A percentile compares a stretch with the other conserved stretches of the same genome.
These are phyloP conservation scores for Drosera spatulata DNA, from an alignment of 179 eudicot species.

Conservation along the genomic window DNA sequence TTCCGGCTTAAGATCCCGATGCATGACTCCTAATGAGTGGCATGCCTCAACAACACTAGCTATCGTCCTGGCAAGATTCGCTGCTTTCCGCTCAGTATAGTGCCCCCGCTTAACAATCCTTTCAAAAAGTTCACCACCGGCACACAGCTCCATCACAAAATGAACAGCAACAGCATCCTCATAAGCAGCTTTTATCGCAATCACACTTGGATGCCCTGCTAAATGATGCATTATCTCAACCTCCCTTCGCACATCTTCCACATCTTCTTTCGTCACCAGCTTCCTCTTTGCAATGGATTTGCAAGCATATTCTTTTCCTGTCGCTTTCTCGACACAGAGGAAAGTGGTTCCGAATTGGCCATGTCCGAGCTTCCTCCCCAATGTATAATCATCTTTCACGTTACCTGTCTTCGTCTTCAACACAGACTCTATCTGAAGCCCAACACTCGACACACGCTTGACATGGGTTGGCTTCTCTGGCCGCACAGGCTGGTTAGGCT, in stretches of 20 bases:
- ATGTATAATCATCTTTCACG: conserved; percentile 33
- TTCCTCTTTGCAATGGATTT: conserved; percentile 57
- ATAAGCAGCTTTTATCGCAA: conserved; percentile 44
- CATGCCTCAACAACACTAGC: conserved; percentile 50
- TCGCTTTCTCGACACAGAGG: conserved; percentile 39
- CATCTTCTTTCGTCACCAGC: conserved; percentile 37
- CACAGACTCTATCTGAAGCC: conserved; percentile 28
- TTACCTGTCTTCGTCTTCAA: conserved; percentile 36
- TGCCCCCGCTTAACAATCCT: conserved; percentile 54
- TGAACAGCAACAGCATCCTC: conserved; percentile 62
- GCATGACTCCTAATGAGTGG: conserved; percentile 68
- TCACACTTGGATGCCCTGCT: conserved; percentile 43
- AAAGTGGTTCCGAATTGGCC: conserved; percentile 67
- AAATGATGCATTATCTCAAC: conserved; percentile 69
- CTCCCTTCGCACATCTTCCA: conserved; percentile 64
- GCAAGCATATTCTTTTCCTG: conserved; percentile 44
- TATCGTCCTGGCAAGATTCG: conserved; percentile 43
- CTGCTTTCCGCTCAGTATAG: conserved; percentile 58
- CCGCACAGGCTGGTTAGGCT: conserved; percentile 5
- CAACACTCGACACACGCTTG: conserved; percentile 22
- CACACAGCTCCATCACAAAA: conserved; percentile 57
- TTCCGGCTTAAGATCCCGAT: conserved; percentile 65
- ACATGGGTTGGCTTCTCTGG: conserved; percentile 14
- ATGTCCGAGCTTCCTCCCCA: conserved; percentile 52
- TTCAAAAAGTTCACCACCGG: conserved; percentile 65